These are phyloP conservation scores for Arabis hirsuta DNA, from an alignment of 345 rosid species.

Conservation along the genomic window DNA sequence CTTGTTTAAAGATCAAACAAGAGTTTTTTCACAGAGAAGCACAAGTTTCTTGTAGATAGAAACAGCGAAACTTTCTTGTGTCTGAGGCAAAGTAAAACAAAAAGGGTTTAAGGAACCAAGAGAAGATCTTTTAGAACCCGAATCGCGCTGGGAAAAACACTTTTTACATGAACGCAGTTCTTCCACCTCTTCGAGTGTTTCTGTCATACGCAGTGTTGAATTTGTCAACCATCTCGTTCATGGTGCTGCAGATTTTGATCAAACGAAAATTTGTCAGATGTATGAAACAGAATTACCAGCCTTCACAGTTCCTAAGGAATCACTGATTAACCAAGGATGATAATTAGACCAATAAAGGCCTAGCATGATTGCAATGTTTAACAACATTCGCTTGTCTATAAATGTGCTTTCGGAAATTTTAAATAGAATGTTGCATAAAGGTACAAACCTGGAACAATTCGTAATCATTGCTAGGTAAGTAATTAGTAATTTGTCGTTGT, in stretches of 20 bases:
- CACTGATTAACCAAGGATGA: not conserved
- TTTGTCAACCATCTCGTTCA: slow-evolving; percentile 94
- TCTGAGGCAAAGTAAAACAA: not conserved
- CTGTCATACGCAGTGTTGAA: slow-evolving; percentile 96
- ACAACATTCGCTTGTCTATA: not conserved
- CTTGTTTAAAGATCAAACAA: slow-evolving; percentile 11
- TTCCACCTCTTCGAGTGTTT: slow-evolving; percentile 89
- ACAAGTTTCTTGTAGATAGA: slow-evolving; percentile 1
- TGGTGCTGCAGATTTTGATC: slow-evolving; percentile 60
- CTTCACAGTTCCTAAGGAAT: not conserved
- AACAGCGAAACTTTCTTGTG: slow-evolving; percentile 7
- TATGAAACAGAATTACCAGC: slow-evolving; percentile 14
- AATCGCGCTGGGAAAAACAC: slow-evolving; percentile 14
- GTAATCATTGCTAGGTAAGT: slow-evolving; percentile 92
- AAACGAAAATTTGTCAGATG: not conserved
- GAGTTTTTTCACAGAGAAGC: slow-evolving; percentile 2
- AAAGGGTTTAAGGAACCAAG: slow-evolving; percentile 8
- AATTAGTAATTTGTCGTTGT: slow-evolving; percentile 83
- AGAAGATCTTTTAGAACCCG: slow-evolving; percentile 1
- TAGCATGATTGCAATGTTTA: not conserved
- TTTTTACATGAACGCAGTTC: slow-evolving; percentile 76
- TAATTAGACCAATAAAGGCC: slow-evolving; percentile 1
- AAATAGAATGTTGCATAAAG: slow-evolving; percentile 3
- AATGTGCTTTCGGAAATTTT: not conserved
- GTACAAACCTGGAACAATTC: slow-evolving; percentile 80